Evolutionary conservation across 2,329 filamentous ascomycete genomes (phyloP).

Genomic region (Aspergillus sp.): DNA sequence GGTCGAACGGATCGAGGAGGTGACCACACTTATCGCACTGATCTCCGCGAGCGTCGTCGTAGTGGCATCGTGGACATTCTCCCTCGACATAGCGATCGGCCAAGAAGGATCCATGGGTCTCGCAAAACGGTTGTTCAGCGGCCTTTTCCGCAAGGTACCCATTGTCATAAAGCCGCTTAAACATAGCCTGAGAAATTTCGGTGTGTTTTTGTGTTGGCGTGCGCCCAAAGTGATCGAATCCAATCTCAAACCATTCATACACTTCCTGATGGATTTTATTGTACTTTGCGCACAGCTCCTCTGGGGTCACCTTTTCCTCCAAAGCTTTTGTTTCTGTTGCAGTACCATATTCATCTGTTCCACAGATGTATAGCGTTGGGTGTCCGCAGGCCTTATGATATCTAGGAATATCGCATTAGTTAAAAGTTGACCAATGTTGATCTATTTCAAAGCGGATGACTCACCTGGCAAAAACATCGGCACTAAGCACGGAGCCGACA

Average conservation of each 20-base stretch:
- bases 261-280: slow-evolving; percentile 85
- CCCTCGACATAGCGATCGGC: slow-evolving; percentile 69
- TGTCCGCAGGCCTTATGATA: slow-evolving; percentile 78
- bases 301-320: slow-evolving; percentile 78
- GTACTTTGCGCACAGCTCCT: slow-evolving; percentile 88
- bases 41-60: slow-evolving; percentile 69
- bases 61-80: slow-evolving; percentile 53
- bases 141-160: slow-evolving; percentile 83
- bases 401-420: slow-evolving; percentile 38
- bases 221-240: slow-evolving; percentile 91
- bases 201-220: slow-evolving; percentile 89
- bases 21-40: slow-evolving; percentile 75
- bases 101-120: slow-evolving; percentile 63
- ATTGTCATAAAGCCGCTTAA: slow-evolving; percentile 81
- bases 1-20: slow-evolving; percentile 69
- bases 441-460: slow-evolving; percentile 52
- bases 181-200: slow-evolving; percentile 89
- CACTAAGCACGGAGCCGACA: slow-evolving; percentile 81
- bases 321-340: slow-evolving; percentile 95
- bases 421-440: slow-evolving; percentile 54
- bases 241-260: slow-evolving; percentile 95
- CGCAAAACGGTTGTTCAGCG: slow-evolving; percentile 87
- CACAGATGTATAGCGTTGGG: slow-evolving; percentile 82
- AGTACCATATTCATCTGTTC: slow-evolving; percentile 92
- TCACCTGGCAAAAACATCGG: slow-evolving; percentile 72